These are phyloP conservation scores for Cercospora sp. DNA, from an alignment of 2,329 filamentous ascomycete species.

Conservation along the genomic window DNA sequence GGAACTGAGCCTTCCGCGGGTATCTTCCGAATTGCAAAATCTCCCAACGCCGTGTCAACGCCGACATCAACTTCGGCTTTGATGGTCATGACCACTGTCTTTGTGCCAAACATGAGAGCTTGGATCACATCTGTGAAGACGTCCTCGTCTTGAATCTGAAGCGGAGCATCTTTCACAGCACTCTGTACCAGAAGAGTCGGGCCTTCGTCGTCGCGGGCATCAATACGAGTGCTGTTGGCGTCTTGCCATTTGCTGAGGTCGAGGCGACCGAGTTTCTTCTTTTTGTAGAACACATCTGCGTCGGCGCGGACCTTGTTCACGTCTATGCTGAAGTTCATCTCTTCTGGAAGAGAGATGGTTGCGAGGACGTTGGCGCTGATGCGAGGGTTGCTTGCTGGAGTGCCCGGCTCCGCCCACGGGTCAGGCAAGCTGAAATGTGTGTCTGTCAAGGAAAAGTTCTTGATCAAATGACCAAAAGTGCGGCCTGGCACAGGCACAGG, in stretches of 20 bases:
- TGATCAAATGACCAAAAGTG: conserved; percentile 78
- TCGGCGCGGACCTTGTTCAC: conserved; percentile 74
- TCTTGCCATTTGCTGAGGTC: conserved; percentile 79
- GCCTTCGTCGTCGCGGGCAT: conserved; percentile 55
- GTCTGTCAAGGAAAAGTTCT: conserved; percentile 81
- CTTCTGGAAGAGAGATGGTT: conserved; percentile 73
- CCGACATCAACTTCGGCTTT: conserved; percentile 80
- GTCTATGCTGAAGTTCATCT: conserved; percentile 82
- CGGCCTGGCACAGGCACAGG: conserved; percentile 82
- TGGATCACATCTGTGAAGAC: conserved; percentile 81
- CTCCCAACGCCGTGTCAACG: conserved; percentile 77
- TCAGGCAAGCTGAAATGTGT: conserved; percentile 85
- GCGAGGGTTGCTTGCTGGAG: conserved; percentile 70
- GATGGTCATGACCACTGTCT: conserved; percentile 70
- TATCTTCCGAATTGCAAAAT: conserved; percentile 77
- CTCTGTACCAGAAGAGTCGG: conserved; percentile 72
- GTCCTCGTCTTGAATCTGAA: conserved; percentile 77
- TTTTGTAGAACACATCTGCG: conserved; percentile 78
- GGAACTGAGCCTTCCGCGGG: conserved; percentile 81
- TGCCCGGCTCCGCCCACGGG: conserved; percentile 71
- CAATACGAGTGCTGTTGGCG: conserved; percentile 74
- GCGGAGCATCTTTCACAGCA: conserved; percentile 71
- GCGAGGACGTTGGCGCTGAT: conserved; percentile 83
- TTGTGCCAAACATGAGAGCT: conserved; percentile 71
- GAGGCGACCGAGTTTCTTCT: conserved; percentile 75